A percentile compares a stretch with the other conserved stretches of the same genome.
Conservation (phyloP, 495 filamentous ascomycete genomes). For the Hypoxylon perforatum region DNA sequence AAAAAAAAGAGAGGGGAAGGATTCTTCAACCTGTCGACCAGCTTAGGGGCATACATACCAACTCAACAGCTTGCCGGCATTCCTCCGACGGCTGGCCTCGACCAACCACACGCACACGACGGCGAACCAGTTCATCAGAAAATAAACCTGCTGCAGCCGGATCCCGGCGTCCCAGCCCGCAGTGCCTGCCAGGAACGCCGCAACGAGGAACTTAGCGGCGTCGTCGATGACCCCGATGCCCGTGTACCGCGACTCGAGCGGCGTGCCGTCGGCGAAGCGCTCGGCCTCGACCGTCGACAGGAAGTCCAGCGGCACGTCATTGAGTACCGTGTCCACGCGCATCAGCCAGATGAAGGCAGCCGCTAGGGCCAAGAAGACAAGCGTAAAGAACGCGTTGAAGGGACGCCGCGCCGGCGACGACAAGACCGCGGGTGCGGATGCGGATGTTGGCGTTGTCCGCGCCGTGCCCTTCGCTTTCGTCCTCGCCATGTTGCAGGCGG, state of each 20-base stretch:
- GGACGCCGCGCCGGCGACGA: constrained; percentile 29
- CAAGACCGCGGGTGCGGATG: too few relatives aligned
- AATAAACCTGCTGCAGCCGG: constrained; percentile 38
- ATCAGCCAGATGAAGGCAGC: constrained; percentile 31
- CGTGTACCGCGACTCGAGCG: constrained; percentile 38
- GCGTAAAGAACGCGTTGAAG: constrained; percentile 35
- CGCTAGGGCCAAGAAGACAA: constrained; percentile 20
- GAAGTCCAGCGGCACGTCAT: constrained; percentile 34
- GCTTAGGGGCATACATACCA: too few relatives aligned
- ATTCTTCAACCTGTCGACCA: too few relatives aligned
- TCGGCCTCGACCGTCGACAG: constrained; percentile 15
- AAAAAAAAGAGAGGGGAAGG: not conserved
- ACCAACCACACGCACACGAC: constrained; percentile 46
- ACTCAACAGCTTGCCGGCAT: constrained; percentile 40
- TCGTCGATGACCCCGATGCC: constrained; percentile 38
- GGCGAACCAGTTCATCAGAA: constrained; percentile 41
- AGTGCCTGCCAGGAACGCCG: constrained; percentile 35
- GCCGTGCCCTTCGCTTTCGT: constrained; percentile 18
- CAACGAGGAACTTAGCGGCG: constrained; percentile 33
- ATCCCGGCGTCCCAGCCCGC: constrained; percentile 34
- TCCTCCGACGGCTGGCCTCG: constrained; percentile 42
- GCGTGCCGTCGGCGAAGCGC: constrained; percentile 34
- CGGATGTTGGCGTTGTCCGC: constrained; percentile 1
- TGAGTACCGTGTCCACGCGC: constrained; percentile 36
- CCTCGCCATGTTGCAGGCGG: constrained; percentile 25